Evolutionary conservation across 768 basidiomycete genomes (phyloP), one percentile per base, ranked within the genome.

Genomic region (Daedalea quercina): DNA sequence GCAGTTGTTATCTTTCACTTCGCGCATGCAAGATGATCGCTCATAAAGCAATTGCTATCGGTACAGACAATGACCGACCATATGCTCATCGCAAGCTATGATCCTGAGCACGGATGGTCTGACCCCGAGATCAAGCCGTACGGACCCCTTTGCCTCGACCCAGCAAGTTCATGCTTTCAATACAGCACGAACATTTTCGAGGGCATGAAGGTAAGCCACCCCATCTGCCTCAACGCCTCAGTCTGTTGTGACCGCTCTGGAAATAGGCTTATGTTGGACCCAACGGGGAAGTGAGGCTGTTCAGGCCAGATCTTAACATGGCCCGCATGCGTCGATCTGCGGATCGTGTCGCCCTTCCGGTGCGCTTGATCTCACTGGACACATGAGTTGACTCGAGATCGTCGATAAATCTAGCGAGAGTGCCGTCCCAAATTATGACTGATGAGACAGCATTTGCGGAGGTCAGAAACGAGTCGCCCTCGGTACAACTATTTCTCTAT

Each of bases 291-390:
- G 76, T 83, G 1, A 75, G 87, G 7, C 69, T 95, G 34, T 96
- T 96, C 75, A 74, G 93, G 28, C 92, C 93, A 0, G 76, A 89
- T 26, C 70, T 78, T 66, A 95, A 95, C 67, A 92, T 94, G 90
- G 78, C 77, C 24, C 85, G 94, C 24, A 76, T 97, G 68, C 73
- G 76, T 43, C 73, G 76, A 31, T 89, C 86, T 20, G 80, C 80
- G 0, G 80, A 76, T 1, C 81, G 92, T 45, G 74, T 90, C 44
- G 87, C 87, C 0, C 71, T 91, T 15, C 90, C 89, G 1, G 82
- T 83, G 59, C 57, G 81, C n/a, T n/a, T 67, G n/a, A n/a, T n/a
- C n/a, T n/a, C n/a, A n/a, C n/a, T n/a, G n/a, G n/a, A n/a, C n/a
- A n/a, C n/a, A n/a, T n/a, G n/a, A n/a, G n/a, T n/a, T n/a, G n/a